Base-by-base conservation (phyloP, 176 grass and related monocot genomes). In the Oryza officinalis region DNA sequence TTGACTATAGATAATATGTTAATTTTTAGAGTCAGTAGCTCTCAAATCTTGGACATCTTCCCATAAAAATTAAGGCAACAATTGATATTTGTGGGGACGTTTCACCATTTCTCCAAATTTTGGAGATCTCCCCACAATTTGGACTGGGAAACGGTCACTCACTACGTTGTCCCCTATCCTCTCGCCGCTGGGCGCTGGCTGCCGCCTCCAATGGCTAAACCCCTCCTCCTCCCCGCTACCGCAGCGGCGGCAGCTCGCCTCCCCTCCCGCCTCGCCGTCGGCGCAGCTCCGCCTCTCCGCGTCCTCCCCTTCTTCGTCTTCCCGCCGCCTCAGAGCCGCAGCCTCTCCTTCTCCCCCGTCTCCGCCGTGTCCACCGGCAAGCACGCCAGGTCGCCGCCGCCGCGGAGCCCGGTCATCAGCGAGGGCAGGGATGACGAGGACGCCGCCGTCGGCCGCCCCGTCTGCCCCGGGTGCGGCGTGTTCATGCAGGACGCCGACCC, bases 401-500 rank as follows among this genome's bases (percentile, higher is more conserved):
- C 65, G 38, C 52, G 31, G 28, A 31, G 61, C 5, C 71, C 31
- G 27, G 74, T 90, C 79, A 90, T 90, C 32, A 86, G 88, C 60
- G 79, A 90, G 66, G 79, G 88, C 35, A 90, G 54, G 37, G 83
- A 86, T 26, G 83, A 44, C 14, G 57, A 82, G 32, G 78, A 80
- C 4, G 61, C 45, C 4, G 10, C 61, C 27, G 66, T 71, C 10
- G 73, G 74, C 28, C 88, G 92, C 37, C 75, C 79, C 25, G 71
- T 94, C 0, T 97, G 95, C 68, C 86, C 95, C 0, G 95, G 95
- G 0, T 98, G 95, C 52, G 92, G 95, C 13, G 88, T 95, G 38
- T 98, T 94, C 87, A 98, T 95, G 95, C 95, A 98, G 78, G 92
- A 98, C 47, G 76, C 65, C 30, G 85, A 95, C 18, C 92, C 95